These are phyloP conservation scores for Heliamphora pulchella DNA, from an alignment of 179 eudicot genomes.

Conservation along the genomic window DNA sequence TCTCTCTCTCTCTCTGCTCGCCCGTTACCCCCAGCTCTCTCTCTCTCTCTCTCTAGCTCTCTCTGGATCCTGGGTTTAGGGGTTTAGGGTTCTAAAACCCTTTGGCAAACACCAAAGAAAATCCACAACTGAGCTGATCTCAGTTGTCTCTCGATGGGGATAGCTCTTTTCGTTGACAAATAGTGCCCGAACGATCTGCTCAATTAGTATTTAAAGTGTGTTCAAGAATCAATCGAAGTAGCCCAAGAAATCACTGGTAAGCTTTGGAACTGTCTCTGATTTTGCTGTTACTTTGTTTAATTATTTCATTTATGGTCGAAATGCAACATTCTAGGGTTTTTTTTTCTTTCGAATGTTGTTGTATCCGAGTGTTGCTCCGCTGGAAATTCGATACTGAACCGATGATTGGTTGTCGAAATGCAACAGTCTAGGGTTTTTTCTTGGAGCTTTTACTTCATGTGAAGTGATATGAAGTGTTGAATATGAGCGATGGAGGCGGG, in stretches of 20 bases:
- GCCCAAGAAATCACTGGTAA: constrained; percentile 17
- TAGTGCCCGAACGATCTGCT: not conserved
- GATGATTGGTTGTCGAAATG: not conserved
- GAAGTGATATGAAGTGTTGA: constrained; percentile 39
- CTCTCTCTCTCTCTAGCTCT: not conserved
- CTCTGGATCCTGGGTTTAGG: not conserved
- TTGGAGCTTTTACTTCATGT: constrained; percentile 6
- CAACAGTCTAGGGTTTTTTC: not conserved
- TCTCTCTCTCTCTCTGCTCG: not conserved
- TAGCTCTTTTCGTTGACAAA: not conserved
- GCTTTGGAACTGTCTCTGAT: not conserved
- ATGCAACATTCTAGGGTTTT: constrained; percentile 16
- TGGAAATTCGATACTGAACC: not conserved
- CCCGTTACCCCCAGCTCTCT: not conserved
- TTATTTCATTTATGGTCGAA: not conserved
- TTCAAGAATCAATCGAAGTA: constrained; percentile 3
- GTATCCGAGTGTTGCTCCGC: not conserved
- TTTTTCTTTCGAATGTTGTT: not conserved
- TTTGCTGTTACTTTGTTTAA: not conserved
- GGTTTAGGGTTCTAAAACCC: constrained; percentile 5
- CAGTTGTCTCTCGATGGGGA: not conserved
- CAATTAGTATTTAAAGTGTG: not conserved
- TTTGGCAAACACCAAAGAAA: not conserved
- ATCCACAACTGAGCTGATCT: not conserved
- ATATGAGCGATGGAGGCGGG: constrained; percentile 58